These are phyloP conservation scores for Trichoderma pleuroti DNA, from an alignment of 2,329 filamentous ascomycete species.

Conservation along the genomic window DNA sequence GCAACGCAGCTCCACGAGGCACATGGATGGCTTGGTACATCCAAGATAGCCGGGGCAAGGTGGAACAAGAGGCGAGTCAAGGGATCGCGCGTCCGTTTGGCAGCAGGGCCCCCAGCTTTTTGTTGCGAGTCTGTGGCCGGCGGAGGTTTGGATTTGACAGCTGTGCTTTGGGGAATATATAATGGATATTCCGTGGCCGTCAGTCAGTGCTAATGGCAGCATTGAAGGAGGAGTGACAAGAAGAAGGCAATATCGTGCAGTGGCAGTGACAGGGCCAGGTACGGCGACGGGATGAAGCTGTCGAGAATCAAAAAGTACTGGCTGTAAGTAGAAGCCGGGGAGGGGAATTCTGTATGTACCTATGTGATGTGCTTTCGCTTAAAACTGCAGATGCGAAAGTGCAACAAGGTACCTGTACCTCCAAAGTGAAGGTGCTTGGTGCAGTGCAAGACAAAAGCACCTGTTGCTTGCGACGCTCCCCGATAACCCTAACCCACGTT, in stretches of 20 bases:
- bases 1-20: conserved; percentile 14
- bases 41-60: conserved; percentile 14
- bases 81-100: conserved; percentile 11
- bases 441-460: not conserved
- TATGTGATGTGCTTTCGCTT: not conserved
- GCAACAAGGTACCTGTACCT: not conserved
- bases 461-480: not conserved
- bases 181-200: not conserved
- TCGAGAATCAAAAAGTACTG: not conserved
- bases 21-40: conserved; percentile 9
- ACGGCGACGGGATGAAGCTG: not conserved
- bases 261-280: not conserved
- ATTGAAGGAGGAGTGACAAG: not conserved
- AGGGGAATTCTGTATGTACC: not conserved
- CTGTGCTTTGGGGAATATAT: not conserved
- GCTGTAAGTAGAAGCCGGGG: not conserved
- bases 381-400: not conserved
- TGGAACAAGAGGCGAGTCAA: conserved; percentile 16
- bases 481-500: conserved; percentile 8
- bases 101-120: conserved; percentile 6
- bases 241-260: not conserved
- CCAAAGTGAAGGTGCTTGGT: not conserved
- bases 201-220: not conserved
- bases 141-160: not conserved
- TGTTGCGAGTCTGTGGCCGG: not conserved